A percentile compares a stretch with the other conserved stretches of the same genome.
Conservation (phyloP, 2,329 filamentous ascomycete species). For the Gaeumannomyces sp. region DNA sequence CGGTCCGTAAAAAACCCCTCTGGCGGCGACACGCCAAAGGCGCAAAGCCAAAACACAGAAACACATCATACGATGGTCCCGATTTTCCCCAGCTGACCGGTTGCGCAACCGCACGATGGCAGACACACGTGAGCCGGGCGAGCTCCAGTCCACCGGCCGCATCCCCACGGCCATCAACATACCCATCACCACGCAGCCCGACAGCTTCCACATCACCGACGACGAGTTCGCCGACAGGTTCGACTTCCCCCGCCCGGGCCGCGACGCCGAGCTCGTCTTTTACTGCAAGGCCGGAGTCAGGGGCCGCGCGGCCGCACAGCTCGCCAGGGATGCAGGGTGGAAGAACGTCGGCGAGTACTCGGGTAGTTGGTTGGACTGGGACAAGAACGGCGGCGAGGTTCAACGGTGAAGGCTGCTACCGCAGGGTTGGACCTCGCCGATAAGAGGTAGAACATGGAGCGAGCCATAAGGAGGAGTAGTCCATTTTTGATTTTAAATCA, state of each 20-base stretch:
- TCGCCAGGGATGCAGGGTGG: conserved; percentile 76
- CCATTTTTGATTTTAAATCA: background rate
- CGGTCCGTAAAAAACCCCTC: conserved; percentile 29
- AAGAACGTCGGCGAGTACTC: conserved; percentile 62
- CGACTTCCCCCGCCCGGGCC: conserved; percentile 63
- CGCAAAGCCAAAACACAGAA: no score
- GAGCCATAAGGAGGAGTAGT: background rate
- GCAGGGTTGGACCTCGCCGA: no score
- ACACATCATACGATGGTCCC: background rate
- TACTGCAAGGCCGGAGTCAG: conserved; percentile 92
- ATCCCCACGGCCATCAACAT: conserved; percentile 83
- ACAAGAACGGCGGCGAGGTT: conserved; percentile 59
- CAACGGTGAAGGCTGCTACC: conserved; percentile 25
- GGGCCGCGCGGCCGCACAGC: conserved; percentile 65
- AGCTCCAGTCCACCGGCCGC: conserved; percentile 56
- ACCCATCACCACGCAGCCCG: conserved; percentile 68
- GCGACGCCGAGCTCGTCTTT: conserved; percentile 62
- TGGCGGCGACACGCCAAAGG: background rate
- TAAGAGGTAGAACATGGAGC: background rate
- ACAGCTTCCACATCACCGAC: conserved; percentile 67
- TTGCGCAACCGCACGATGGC: background rate
- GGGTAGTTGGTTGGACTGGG: conserved; percentile 82
- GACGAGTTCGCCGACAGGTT: conserved; percentile 81
- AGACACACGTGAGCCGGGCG: conserved; percentile 69
- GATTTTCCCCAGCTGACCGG: background rate